Evolutionary conservation across 441 rosid genomes (phyloP).

Genomic region (Croton laevigatus): DNA sequence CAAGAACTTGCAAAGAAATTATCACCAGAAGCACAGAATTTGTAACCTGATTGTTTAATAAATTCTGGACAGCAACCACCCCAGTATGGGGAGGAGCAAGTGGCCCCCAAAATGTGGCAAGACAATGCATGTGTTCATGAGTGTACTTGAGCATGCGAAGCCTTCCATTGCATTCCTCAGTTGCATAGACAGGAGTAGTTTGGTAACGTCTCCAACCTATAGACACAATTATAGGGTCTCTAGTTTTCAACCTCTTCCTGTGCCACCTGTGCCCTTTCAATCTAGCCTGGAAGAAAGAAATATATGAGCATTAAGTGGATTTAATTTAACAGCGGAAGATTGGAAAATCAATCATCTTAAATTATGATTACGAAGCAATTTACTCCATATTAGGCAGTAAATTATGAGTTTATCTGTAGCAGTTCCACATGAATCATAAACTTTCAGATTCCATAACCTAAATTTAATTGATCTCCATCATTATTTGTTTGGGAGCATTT

Average conservation of each 20-base stretch:
- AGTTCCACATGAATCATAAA: neutral
- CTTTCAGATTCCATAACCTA: neutral
- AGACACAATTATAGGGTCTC: conserved; percentile 89
- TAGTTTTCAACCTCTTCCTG: conserved; percentile 77
- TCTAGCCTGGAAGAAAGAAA: conserved; percentile 52
- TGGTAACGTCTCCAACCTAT: conserved; percentile 97
- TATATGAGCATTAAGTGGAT: neutral
- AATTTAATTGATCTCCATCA: neutral
- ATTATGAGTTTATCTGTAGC: neutral
- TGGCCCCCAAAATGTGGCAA: conserved; percentile 96
- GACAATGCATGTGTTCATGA: conserved; percentile 94
- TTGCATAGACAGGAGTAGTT: conserved; percentile 74
- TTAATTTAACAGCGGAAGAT: neutral
- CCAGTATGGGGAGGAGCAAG: conserved; percentile 92
- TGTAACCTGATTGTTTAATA: conserved; percentile 71
- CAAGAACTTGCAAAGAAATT: conserved; percentile 1
- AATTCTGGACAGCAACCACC: conserved; percentile 73
- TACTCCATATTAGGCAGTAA: neutral
- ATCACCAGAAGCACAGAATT: conserved; percentile 7
- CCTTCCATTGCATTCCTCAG: conserved; percentile 83
- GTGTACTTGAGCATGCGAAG: conserved; percentile 94
- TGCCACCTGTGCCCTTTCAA: conserved; percentile 91
- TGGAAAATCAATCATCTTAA: neutral
- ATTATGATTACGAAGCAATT: neutral
- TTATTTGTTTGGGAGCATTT: neutral